Base-by-base conservation (phyloP, 2,329 filamentous ascomycete genomes). In the Diaporthe aspalathi region DNA sequence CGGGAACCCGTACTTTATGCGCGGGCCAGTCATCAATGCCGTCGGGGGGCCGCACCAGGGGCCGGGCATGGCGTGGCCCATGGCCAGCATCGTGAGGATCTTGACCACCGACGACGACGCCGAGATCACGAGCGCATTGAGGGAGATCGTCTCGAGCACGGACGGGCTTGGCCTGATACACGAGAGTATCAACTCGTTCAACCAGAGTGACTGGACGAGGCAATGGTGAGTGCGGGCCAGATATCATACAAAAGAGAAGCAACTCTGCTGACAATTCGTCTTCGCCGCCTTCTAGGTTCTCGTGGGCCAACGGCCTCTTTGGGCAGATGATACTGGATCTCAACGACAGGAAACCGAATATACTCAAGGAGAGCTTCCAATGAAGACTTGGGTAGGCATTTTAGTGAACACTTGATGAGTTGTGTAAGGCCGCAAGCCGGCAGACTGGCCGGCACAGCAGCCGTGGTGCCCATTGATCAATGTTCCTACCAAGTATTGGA, bases 231-330 rank as follows among this genome's bases (percentile, higher is more conserved):
- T 56, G 16, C 49, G 11, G n/a, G 20, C 4, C 63, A 5, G 5
- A 2, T 7, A 63, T 35, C 43, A 12, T 17, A 20, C 27, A 32
- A 17, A 14, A 27, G 24, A 14, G 3, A 35, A 29, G 52, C 40
- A 5, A 52, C 52, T 2, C 5, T 52, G 47, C 38, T 69, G 22
- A 67, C 74, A 73, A 40, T 71, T 68, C 3, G 1, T 3, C 9
- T 16, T 22, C 85, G 84, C 22, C 9, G 11, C 12, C 1, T 1
- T 1, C 22, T 72, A 94, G 92, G 92, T 96, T 97, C 78, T 92
- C 93, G 1, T 96, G 94, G 94, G 93, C 93, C n/a, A 96, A 96
- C 78, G 93, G 92, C 0, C 88, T 97, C 24, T 95, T 95, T 79
- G 92, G 93, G n/a, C 91, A 95, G 82, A 92, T 93, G 72, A 89